Conservation (phyloP, 2,329 filamentous ascomycete species). For the Neonectria punicea region DNA sequence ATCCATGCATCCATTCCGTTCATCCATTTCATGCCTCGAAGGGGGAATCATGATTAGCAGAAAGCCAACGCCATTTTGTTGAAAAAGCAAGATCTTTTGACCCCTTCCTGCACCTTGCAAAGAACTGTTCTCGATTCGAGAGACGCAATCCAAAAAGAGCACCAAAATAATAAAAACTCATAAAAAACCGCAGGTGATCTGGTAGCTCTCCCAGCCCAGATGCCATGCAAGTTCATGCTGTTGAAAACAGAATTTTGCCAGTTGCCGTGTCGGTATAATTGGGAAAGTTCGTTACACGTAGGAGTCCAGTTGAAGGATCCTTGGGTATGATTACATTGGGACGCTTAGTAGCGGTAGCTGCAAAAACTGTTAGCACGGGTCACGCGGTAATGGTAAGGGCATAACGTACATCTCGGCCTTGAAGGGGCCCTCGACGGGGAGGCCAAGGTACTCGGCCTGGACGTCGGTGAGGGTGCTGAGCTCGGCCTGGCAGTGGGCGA, state of each 20-base stretch:
- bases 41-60: slow-evolving; percentile 51
- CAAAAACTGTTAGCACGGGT: not conserved
- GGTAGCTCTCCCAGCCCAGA: slow-evolving; percentile 46
- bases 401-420: slow-evolving; percentile 87
- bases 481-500: slow-evolving; percentile 94
- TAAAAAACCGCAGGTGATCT: slow-evolving; percentile 40
- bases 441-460: slow-evolving; percentile 95
- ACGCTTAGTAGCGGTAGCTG: slow-evolving; percentile 59
- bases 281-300: slow-evolving; percentile 50
- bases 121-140: slow-evolving; percentile 32
- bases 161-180: slow-evolving; percentile 39
- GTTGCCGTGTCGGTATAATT: slow-evolving; percentile 46
- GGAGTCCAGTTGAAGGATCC: slow-evolving; percentile 54
- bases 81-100: slow-evolving; percentile 53
- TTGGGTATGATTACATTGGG: slow-evolving; percentile 48
- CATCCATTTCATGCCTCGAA: slow-evolving; percentile 42
- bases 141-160: slow-evolving; percentile 37
- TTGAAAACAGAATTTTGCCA: slow-evolving; percentile 56
- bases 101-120: slow-evolving; percentile 46
- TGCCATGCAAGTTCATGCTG: slow-evolving; percentile 57
- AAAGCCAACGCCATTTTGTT: slow-evolving; percentile 54
- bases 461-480: slow-evolving; percentile 84
- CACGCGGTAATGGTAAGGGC: not conserved
- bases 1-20: slow-evolving; percentile 41
- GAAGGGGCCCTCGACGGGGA: slow-evolving; percentile 89